Evolutionary conservation across 108 stramenopile species (phyloP).

Genomic region (Cyclostephanos invisitatus): DNA sequence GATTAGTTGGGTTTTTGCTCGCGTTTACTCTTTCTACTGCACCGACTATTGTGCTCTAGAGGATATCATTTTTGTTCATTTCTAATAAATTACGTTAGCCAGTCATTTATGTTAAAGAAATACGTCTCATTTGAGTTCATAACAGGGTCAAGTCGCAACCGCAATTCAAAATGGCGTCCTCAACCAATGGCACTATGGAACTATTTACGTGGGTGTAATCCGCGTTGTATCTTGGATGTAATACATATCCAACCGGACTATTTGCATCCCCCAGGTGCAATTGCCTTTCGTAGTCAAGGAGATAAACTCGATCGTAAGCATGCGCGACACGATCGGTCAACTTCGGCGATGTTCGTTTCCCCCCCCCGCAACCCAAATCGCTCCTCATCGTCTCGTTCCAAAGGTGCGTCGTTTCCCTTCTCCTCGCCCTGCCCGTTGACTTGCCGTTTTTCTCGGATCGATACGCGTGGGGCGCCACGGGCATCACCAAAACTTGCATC

Average conservation of each 20-base stretch:
- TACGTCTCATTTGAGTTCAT: not conserved
- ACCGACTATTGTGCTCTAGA: too few relatives aligned
- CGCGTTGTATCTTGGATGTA: constrained; percentile 54
- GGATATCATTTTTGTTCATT: too few relatives aligned
- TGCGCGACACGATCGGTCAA: not conserved
- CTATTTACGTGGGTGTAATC: constrained; percentile 69
- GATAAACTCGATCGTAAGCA: constrained; percentile 25
- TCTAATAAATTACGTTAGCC: too few relatives aligned
- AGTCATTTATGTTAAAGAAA: too few relatives aligned
- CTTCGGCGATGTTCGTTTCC: not conserved
- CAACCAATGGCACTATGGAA: constrained; percentile 45
- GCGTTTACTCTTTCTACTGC: too few relatives aligned
- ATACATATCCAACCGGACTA: constrained; percentile 48
- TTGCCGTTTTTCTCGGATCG: constrained; percentile 53
- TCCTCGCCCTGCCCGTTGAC: constrained; percentile 42
- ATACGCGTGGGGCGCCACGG: constrained; percentile 60
- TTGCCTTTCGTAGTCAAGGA: constrained; percentile 46
- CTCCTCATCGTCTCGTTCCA: constrained; percentile 58
- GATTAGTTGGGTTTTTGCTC: too few relatives aligned
- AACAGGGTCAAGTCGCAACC: constrained; percentile 33
- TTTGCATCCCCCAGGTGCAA: constrained; percentile 27
- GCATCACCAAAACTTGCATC: constrained; percentile 52
- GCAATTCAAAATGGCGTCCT: constrained; percentile 36
- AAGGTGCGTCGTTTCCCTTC: constrained; percentile 44
- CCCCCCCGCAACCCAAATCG: constrained; percentile 1